Evolutionary conservation across 2,329 filamentous ascomycete genomes (phyloP), one percentile per base, ranked within the genome.

Genomic region (Xylaria sp.): DNA sequence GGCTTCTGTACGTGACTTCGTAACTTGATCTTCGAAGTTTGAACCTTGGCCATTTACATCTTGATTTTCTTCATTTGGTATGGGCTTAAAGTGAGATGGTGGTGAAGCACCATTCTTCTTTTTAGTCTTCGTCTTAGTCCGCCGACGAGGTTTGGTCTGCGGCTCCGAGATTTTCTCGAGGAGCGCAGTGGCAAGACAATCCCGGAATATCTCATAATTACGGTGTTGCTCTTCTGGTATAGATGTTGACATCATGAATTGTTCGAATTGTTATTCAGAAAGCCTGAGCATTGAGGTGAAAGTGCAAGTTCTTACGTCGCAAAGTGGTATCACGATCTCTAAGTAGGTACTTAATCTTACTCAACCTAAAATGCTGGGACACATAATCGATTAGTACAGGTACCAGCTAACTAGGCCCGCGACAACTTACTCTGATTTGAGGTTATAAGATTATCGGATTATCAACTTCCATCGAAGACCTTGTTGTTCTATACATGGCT

Each of bases 191-290:
- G 92, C 92, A 70, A 96, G 83, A 76, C 88, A 92, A 75, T 96
- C 93, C 63, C 91, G 86, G 79, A 96, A 94, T 56, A 89, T 82
- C 62, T 89, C 87, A 78, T 89, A 91, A 75, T 93, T 93, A 63
- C 70, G 69, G 41, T 74, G 67, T 25, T 77, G 68, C 37, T 77
- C 72, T 25, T 74, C 70, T 41, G 69, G 66, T 62, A 77, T 76
- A 28, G 70, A 54, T 7, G 57, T 48, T 32, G 72, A 50, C 72
- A 71, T 71, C 51, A 13, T 59, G 15, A 62, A 51, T 12, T 8
- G 2, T 5, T 5, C n/a, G 15, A 10, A 20, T 55, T 32, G 8
- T 20, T 54, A n/a, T 4, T 51, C 1, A n/a, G 28, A 13, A 41
- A 23, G 20, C n/a, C 4, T 2, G 25, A 2, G 15, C n/a, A 46